phyloP scores from a whole-genome alignment of 2,329 filamentous ascomycete species.

The Lecanicillium sp. region DNA sequence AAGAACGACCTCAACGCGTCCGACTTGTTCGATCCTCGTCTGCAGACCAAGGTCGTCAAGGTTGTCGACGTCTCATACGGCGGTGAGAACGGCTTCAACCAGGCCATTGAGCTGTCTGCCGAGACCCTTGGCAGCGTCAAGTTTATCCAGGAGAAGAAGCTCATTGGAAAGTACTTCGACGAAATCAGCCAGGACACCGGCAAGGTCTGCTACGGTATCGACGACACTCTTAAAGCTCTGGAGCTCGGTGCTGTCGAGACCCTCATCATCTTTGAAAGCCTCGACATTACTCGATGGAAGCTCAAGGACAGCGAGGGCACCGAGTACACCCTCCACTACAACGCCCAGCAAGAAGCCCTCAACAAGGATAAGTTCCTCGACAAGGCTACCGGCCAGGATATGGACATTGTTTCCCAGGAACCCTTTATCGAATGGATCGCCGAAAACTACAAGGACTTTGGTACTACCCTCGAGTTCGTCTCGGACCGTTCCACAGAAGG shows the following conservation, averaged over 20 bases:
- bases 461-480: slow-evolving; percentile 91
- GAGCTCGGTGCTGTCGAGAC: slow-evolving; percentile 93
- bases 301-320: slow-evolving; percentile 70
- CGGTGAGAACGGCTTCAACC: slow-evolving; percentile 99
- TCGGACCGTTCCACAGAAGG: slow-evolving; percentile 96
- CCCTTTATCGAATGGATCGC: slow-evolving; percentile 99
- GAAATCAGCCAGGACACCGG: slow-evolving; percentile 97
- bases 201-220: slow-evolving; percentile 95
- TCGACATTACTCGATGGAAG: slow-evolving; percentile 88
- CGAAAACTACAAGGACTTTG: slow-evolving; percentile 97
- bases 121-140: slow-evolving; percentile 99
- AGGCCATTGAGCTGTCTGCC: slow-evolving; percentile 89
- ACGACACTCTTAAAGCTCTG: slow-evolving; percentile 93
- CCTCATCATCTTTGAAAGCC: slow-evolving; percentile 93
- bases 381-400: slow-evolving; percentile 91
- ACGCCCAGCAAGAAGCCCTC: slow-evolving; percentile 63
- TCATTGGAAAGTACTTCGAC: slow-evolving; percentile 98
- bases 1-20: slow-evolving; percentile 98
- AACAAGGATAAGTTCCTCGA: slow-evolving; percentile 86
- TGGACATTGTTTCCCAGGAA: slow-evolving; percentile 82
- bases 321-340: slow-evolving; percentile 77
- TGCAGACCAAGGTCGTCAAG: slow-evolving; percentile 95
- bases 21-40: slow-evolving; percentile 90
- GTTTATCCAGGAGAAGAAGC: slow-evolving; percentile 99
- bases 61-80: slow-evolving; percentile 98